These are phyloP conservation scores for Neofusicoccum kwambonambiense DNA, from an alignment of 2,329 filamentous ascomycete genomes.

Conservation along the genomic window DNA sequence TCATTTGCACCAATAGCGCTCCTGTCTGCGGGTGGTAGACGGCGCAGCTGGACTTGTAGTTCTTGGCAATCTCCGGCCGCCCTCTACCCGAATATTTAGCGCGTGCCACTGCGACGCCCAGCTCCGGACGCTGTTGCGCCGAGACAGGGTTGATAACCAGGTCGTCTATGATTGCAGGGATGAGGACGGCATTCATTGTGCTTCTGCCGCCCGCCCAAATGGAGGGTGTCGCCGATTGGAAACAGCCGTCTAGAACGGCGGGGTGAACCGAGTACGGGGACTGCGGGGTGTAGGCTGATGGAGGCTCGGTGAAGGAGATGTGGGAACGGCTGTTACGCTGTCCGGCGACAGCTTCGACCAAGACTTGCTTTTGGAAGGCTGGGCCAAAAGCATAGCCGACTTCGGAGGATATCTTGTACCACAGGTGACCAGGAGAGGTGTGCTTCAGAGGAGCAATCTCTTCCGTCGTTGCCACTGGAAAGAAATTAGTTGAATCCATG, in stretches of 20 bases:
- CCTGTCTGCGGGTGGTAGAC: conserved; percentile 16
- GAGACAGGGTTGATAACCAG: conserved; percentile 22
- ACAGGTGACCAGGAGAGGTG: conserved; percentile 17
- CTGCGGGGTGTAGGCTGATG: conserved; percentile 22
- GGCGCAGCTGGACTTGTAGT: conserved; percentile 13
- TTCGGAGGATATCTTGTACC: conserved; percentile 25
- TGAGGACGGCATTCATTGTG: conserved; percentile 22
- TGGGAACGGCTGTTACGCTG: conserved; percentile 16
- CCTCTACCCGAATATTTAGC: conserved; percentile 21
- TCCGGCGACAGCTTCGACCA: conserved; percentile 18
- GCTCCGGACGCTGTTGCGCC: neutral
- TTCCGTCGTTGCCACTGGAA: neutral
- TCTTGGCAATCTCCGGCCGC: conserved; percentile 20
- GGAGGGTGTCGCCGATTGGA: conserved; percentile 28
- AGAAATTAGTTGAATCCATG: no score
- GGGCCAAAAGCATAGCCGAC: conserved; percentile 26
- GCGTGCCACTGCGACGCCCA: neutral
- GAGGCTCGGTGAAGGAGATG: conserved; percentile 22
- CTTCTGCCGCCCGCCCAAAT: conserved; percentile 22
- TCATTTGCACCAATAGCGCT: conserved; percentile 23
- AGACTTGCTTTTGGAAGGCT: conserved; percentile 23
- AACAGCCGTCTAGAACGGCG: conserved; percentile 30
- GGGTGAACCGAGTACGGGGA: conserved; percentile 37
- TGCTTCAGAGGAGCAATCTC: conserved; percentile 18
- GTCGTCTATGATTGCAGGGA: conserved; percentile 24